phyloP scores from a whole-genome alignment of 2,329 filamentous ascomycete species.

The Phoma herbarum region DNA sequence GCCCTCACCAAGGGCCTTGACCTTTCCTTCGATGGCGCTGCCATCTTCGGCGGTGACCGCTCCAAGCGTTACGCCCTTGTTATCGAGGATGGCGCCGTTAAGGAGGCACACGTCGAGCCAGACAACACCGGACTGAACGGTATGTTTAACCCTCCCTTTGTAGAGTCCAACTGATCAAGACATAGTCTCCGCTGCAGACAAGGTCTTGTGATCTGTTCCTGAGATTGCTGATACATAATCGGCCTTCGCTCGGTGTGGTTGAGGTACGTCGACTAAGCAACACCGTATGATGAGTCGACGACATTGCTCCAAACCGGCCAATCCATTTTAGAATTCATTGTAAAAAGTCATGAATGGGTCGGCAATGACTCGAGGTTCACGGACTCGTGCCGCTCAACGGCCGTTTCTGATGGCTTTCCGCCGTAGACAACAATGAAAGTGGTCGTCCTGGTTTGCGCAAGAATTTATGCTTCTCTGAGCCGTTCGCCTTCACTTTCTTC shows the following conservation, averaged over 20 bases:
- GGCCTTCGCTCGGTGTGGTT: not conserved
- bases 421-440: not conserved
- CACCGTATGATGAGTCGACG: not conserved
- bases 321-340: not conserved
- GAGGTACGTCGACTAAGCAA: not conserved
- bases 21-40: slow-evolving; percentile 78
- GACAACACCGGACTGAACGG: slow-evolving; percentile 85
- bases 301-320: not conserved
- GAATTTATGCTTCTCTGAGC: not conserved
- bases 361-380: not conserved
- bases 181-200: slow-evolving; percentile 46
- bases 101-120: slow-evolving; percentile 81
- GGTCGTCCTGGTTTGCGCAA: not conserved
- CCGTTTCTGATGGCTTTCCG: not conserved
- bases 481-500: not conserved
- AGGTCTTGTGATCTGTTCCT: slow-evolving; percentile 33
- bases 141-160: slow-evolving; percentile 53
- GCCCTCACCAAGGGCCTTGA: slow-evolving; percentile 86
- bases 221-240: not conserved
- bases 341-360: not conserved
- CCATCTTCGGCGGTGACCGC: slow-evolving; percentile 82
- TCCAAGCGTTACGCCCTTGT: slow-evolving; percentile 90
- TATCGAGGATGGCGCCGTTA: slow-evolving; percentile 85
- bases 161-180: slow-evolving; percentile 10
- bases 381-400: not conserved